A percentile compares a stretch with the other conserved stretches of the same genome.
These are phyloP conservation scores for Neurospora sp. DNA, from an alignment of 2,329 filamentous ascomycete species.

Conservation along the genomic window DNA sequence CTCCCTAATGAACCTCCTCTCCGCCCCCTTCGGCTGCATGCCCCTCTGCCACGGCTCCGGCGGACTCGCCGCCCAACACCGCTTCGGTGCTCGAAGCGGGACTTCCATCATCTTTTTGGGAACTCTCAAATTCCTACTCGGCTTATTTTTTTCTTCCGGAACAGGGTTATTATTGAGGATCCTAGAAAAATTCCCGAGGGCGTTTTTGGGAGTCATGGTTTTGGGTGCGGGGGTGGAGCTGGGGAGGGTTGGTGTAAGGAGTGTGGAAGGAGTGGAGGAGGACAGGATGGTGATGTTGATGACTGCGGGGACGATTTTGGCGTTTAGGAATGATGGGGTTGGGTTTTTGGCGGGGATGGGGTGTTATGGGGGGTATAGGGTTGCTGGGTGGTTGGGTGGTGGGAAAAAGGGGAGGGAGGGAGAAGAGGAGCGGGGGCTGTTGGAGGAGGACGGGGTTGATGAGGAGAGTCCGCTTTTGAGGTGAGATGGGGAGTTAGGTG, in stretches of 20 bases:
- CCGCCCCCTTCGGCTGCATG: constrained; percentile 92
- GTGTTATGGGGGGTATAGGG: constrained; percentile 60
- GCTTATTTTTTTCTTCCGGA: constrained; percentile 65
- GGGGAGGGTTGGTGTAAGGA: constrained; percentile 69
- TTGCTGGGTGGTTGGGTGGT: constrained; percentile 27
- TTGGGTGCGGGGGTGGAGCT: constrained; percentile 83
- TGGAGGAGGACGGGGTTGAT: not conserved
- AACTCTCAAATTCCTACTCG: constrained; percentile 62
- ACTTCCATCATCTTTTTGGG: constrained; percentile 76
- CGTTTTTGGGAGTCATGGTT: constrained; percentile 78
- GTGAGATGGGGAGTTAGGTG: not conserved
- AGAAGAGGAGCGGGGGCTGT: not conserved
- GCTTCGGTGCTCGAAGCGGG: constrained; percentile 84
- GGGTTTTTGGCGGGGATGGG: constrained; percentile 76
- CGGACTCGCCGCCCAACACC: constrained; percentile 80
- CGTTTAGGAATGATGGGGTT: constrained; percentile 82
- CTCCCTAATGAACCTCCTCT: constrained; percentile 67
- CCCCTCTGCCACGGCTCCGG: constrained; percentile 90
- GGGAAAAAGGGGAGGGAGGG: constrained; percentile 9
- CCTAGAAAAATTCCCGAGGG: constrained; percentile 63
- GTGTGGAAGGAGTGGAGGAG: constrained; percentile 56
- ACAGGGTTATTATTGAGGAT: constrained; percentile 53
- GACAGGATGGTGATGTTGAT: constrained; percentile 87
- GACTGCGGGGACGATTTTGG: constrained; percentile 71
- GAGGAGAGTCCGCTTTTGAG: not conserved